Conservation (phyloP, 2,329 filamentous ascomycete genomes). For the Emmonsiellopsis sp. region DNA sequence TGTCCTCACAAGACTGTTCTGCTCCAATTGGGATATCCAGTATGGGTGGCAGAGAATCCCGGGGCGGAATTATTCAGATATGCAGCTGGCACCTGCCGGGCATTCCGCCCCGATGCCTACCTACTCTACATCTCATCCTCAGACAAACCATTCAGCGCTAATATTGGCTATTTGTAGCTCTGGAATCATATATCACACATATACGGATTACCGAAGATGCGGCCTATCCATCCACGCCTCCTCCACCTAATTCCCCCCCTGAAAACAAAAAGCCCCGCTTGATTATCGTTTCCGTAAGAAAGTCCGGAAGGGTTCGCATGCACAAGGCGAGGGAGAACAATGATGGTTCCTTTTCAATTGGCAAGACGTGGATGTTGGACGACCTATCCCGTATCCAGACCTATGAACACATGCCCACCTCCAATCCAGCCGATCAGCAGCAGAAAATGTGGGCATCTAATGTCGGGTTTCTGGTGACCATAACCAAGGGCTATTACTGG, state of each 20-base stretch:
- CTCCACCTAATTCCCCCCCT: slow-evolving; percentile 65
- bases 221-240: slow-evolving; percentile 69
- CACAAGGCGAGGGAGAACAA: slow-evolving; percentile 95
- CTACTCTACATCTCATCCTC: neutral
- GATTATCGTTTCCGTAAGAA: slow-evolving; percentile 87
- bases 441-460: slow-evolving; percentile 68
- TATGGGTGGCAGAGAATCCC: neutral
- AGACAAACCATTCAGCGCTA: slow-evolving; percentile 8
- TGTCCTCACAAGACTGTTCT: slow-evolving; percentile 26
- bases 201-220: slow-evolving; percentile 85
- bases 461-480: slow-evolving; percentile 75
- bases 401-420: slow-evolving; percentile 55
- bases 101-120: neutral
- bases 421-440: slow-evolving; percentile 50
- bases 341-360: slow-evolving; percentile 91
- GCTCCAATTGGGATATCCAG: neutral
- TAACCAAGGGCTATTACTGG: slow-evolving; percentile 97
- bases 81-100: neutral
- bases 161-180: slow-evolving; percentile 25
- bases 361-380: slow-evolving; percentile 96
- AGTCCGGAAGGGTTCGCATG: slow-evolving; percentile 84
- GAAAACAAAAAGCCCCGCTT: slow-evolving; percentile 78
- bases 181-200: slow-evolving; percentile 98
- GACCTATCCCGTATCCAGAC: slow-evolving; percentile 78
- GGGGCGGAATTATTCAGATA: neutral